Base-by-base conservation (phyloP, 805 yeast species). In the Barnettozyma botsteinii region DNA sequence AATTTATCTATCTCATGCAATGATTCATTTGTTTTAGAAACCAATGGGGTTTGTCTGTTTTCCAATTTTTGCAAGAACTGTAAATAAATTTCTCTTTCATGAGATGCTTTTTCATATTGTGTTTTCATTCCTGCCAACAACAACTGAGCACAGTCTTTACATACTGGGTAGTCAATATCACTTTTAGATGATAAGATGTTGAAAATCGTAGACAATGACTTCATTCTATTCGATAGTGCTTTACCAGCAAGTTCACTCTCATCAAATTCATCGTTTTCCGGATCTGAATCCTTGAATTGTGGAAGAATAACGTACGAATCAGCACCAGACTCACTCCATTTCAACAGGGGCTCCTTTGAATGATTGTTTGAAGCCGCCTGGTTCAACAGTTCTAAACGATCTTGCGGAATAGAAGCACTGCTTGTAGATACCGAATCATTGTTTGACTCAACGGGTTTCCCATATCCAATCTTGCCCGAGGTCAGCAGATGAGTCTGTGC, bases 151-250 rank as follows among this genome's bases (percentile, higher is more conserved):
- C 98, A 93, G 32, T 89, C 97, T 19, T 71, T 70, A 52, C 98
- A 91, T 13, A 93, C 77, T 0, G 98, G 98, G 53, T 78, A 79
- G 47, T 86, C 94, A 13, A 91, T 71, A 44, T 81, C 87, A 37
- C 81, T 80, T 45, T 83, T 81, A 5, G 74, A 67, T 0, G 93
- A 81, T 6, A 91, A 61, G 2, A 84, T 68, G 46, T 82, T 81
- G 57, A 86, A 88, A 2, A 91, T 72, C 28, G 74, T 75, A 3
- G 76, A 77, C 25, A 87, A 57, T 0, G 78, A 69, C 33, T 71
- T 70, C 18, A 78, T 60, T 32, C 79, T 61, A 5, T 66, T 62
- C 0, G 83, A 73, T 3, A 77, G 63, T 0, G 70, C 63, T 38
- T 51, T 55, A 20, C 61, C 50, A 31, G 59, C 67, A 27, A 62